Evolutionary conservation across 2,329 filamentous ascomycete species (phyloP).

Genomic region (Aspergillus quadrilineatus): DNA sequence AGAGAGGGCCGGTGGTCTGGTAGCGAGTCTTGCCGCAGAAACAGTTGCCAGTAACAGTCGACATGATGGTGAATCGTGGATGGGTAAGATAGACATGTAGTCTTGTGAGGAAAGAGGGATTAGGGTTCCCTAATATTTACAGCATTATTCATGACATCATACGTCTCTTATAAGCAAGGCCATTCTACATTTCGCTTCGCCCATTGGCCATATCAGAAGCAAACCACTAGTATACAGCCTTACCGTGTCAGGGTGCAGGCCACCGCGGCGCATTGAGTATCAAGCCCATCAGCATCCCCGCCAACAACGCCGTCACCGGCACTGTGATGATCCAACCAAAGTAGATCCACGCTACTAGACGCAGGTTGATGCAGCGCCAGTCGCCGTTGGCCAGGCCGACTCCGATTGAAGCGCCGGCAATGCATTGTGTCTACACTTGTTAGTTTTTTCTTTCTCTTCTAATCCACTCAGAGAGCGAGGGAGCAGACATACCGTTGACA

Average conservation of each 20-base stretch:
- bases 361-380: slow-evolving; percentile 46
- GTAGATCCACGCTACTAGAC: slow-evolving; percentile 45
- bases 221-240: too few relatives aligned
- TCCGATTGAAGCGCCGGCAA: slow-evolving; percentile 37
- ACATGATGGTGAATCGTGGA: neutral
- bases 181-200: too few relatives aligned
- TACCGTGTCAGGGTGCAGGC: neutral
- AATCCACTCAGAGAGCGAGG: neutral
- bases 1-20: neutral
- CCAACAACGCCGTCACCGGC: slow-evolving; percentile 42
- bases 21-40: slow-evolving; percentile 6
- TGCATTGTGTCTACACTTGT: slow-evolving; percentile 31
- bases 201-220: too few relatives aligned
- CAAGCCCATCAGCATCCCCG: slow-evolving; percentile 43
- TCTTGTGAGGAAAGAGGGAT: too few relatives aligned
- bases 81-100: neutral
- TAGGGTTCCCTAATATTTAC: too few relatives aligned
- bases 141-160: too few relatives aligned
- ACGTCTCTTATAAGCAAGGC: too few relatives aligned
- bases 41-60: neutral
- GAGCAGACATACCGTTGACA: slow-evolving; percentile 28
- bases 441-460: too few relatives aligned
- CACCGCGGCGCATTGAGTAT: slow-evolving; percentile 44
- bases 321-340: slow-evolving; percentile 48
- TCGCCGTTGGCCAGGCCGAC: slow-evolving; percentile 40